phyloP scores from a whole-genome alignment of 495 filamentous ascomycete genomes.

The Thozetella sp. region DNA sequence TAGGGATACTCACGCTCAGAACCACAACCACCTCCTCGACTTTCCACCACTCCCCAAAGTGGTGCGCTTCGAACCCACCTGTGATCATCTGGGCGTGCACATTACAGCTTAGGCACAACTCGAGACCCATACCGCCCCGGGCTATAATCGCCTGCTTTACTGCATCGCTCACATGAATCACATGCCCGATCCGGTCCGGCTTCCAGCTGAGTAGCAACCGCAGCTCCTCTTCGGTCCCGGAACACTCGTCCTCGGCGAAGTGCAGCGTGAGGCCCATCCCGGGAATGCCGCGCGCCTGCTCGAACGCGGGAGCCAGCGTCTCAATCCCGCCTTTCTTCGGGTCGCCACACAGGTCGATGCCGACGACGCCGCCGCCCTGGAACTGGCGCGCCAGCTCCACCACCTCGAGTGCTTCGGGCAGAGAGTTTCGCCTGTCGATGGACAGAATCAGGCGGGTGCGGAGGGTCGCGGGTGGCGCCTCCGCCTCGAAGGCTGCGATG shows the following conservation, averaged over 20 bases:
- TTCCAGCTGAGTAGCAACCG: constrained; percentile 59
- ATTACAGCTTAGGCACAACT: constrained; percentile 82
- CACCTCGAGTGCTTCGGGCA: constrained; percentile 56
- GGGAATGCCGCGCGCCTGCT: constrained; percentile 39
- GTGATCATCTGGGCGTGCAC: constrained; percentile 73
- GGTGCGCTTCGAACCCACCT: constrained; percentile 68
- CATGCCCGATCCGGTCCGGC: constrained; percentile 78
- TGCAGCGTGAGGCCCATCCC: constrained; percentile 72
- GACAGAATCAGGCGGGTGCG: constrained; percentile 71
- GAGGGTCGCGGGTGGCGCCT: constrained; percentile 29
- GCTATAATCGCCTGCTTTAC: constrained; percentile 56
- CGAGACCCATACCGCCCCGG: constrained; percentile 59
- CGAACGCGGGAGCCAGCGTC: constrained; percentile 57
- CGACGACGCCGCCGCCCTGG: constrained; percentile 62
- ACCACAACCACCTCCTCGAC: constrained; percentile 33
- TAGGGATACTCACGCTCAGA: constrained; percentile 29
- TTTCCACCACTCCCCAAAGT: constrained; percentile 37
- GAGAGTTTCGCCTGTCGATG: constrained; percentile 67
- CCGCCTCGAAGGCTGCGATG: constrained; percentile 50
- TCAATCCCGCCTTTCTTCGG: constrained; percentile 63
- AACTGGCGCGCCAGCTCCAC: constrained; percentile 65
- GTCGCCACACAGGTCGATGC: constrained; percentile 81
- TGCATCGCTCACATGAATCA: constrained; percentile 67
- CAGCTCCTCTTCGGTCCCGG: constrained; percentile 59
- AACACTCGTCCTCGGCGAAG: constrained; percentile 69